Percentiles rank a stretch among this genome's conserved stretches.
These are phyloP conservation scores for Solanum acaule DNA, from an alignment of 257 asterid genomes.

Conservation along the genomic window DNA sequence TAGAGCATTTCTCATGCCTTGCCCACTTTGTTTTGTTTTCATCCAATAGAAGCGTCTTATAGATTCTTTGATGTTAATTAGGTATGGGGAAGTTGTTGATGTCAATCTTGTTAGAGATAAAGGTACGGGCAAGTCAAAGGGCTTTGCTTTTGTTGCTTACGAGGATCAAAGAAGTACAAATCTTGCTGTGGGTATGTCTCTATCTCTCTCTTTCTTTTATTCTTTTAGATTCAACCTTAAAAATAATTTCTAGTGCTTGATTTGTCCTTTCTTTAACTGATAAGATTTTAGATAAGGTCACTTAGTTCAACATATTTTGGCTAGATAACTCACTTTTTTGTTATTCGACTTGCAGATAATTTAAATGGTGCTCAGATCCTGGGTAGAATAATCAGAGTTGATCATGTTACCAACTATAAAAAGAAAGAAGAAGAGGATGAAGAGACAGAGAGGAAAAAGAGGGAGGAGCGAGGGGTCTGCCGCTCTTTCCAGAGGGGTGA, in stretches of 20 bases:
- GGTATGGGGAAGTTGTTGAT: constrained; percentile 95
- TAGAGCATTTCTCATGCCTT: background rate
- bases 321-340: background rate
- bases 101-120: constrained; percentile 80
- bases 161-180: constrained; percentile 97
- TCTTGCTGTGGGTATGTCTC: constrained; percentile 80
- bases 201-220: background rate
- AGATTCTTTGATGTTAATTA: constrained; percentile 11
- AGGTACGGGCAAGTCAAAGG: constrained; percentile 92
- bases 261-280: background rate
- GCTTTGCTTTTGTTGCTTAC: constrained; percentile 86
- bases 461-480: constrained; percentile 94
- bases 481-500: constrained; percentile 91
- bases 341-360: constrained; percentile 43
- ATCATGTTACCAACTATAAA: constrained; percentile 70
- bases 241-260: background rate
- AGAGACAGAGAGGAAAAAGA: constrained; percentile 70
- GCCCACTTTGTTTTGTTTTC: background rate
- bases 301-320: background rate
- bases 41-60: background rate
- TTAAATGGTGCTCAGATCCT: constrained; percentile 74
- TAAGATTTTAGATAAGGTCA: background rate
- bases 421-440: constrained; percentile 94
- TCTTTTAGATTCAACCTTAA: background rate
- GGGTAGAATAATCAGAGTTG: constrained; percentile 82